A percentile compares a stretch with the other conserved stretches of the same genome.
These are phyloP conservation scores for Hymenoscyphus albidus DNA, from an alignment of 2,329 filamentous ascomycete genomes.

Conservation along the genomic window DNA sequence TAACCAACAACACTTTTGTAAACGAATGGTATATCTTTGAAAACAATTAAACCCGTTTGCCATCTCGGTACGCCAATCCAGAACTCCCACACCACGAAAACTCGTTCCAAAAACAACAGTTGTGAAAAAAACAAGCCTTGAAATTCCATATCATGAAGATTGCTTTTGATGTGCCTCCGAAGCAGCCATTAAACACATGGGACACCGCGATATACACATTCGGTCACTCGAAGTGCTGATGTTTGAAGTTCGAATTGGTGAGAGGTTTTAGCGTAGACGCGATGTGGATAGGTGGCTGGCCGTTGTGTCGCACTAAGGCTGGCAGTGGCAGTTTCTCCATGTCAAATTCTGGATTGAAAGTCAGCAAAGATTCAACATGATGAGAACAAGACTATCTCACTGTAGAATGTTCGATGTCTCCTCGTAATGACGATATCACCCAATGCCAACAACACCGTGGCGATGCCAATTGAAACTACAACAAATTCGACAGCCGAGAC, in stretches of 20 bases:
- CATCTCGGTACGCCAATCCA: too few species aligned
- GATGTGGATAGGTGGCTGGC: not conserved
- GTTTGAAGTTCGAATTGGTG: not conserved
- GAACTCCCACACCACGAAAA: too few species aligned
- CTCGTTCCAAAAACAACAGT: too few species aligned
- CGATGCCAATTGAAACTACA: not conserved
- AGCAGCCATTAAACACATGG: too few species aligned
- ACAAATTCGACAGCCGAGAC: not conserved
- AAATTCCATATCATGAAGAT: too few species aligned
- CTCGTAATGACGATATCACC: not conserved
- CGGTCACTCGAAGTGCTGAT: not conserved
- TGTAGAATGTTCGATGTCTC: conserved; percentile 7
- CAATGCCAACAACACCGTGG: not conserved
- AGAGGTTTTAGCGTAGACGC: not conserved
- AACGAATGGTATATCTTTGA: too few species aligned
- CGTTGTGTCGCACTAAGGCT: not conserved
- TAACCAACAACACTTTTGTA: too few species aligned
- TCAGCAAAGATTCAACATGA: not conserved
- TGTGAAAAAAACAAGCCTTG: too few species aligned
- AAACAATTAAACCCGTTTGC: too few species aligned
- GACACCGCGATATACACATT: too few species aligned
- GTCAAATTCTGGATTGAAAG: not conserved
- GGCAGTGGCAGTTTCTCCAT: conserved; percentile 6
- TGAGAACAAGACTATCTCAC: not conserved
- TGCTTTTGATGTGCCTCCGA: too few species aligned